These are phyloP conservation scores for Populus deltoides DNA, from an alignment of 345 rosid species.

Conservation along the genomic window DNA sequence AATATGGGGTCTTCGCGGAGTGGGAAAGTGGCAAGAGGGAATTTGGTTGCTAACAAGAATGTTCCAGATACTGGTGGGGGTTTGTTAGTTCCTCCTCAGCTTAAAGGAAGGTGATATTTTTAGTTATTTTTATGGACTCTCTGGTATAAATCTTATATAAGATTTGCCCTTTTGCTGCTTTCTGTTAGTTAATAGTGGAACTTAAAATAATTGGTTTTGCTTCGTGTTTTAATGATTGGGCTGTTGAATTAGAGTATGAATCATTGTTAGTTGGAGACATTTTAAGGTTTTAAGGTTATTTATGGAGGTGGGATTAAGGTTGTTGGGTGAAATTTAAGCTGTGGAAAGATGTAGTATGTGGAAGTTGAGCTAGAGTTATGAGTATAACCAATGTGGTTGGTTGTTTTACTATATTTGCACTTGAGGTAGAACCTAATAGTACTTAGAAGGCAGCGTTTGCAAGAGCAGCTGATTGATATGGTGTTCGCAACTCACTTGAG, in stretches of 20 bases:
- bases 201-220: background rate
- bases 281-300: background rate
- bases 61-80: constrained; percentile 62
- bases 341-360: background rate
- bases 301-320: background rate
- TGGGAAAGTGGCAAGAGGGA: constrained; percentile 65
- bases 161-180: background rate
- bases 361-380: background rate
- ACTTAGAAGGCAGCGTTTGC: background rate
- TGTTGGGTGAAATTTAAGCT: background rate
- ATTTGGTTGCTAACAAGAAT: constrained; percentile 45
- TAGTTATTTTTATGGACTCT: background rate
- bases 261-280: background rate
- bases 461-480: background rate
- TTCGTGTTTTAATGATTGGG: no score
- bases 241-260: background rate
- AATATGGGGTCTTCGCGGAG: constrained; percentile 37
- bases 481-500: background rate
- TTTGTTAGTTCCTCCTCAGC: constrained; percentile 79
- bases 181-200: background rate
- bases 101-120: constrained; percentile 64
- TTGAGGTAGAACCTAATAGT: background rate
- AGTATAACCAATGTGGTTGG: background rate
- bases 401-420: background rate
- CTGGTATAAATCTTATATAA: background rate